These are phyloP conservation scores for Phytophthora ohioensis DNA, from an alignment of 352 stramenopile species.

Conservation along the genomic window DNA sequence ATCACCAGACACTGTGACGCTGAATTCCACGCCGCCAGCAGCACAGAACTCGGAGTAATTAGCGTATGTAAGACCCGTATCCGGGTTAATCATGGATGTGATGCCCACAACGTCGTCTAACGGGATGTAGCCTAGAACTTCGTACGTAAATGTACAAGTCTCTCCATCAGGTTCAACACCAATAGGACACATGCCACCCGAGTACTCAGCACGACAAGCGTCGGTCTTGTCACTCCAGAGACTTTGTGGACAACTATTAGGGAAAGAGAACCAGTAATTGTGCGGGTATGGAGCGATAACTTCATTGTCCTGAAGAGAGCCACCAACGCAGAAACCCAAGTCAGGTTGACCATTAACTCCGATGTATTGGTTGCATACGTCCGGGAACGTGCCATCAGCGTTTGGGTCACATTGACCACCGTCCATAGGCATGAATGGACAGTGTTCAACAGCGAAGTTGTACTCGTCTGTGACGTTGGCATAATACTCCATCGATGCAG, in stretches of 20 bases:
- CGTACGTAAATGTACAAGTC: conserved; percentile 71
- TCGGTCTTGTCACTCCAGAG: conserved; percentile 55
- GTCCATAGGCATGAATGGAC: conserved; percentile 67
- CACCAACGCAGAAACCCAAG: conserved; percentile 61
- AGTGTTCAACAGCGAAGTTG: conserved; percentile 54
- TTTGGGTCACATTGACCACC: conserved; percentile 61
- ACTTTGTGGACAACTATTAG: conserved; percentile 66
- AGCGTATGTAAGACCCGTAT: conserved; percentile 43
- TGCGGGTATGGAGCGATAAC: conserved; percentile 71
- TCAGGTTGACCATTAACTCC: conserved; percentile 51
- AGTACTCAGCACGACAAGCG: conserved; percentile 45
- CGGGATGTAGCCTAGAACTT: conserved; percentile 66
- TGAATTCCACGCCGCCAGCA: conserved; percentile 63
- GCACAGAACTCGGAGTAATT: conserved; percentile 73
- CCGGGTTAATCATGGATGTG: conserved; percentile 61
- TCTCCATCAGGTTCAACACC: conserved; percentile 65
- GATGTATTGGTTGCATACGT: conserved; percentile 63
- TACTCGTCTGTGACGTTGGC: conserved; percentile 38
- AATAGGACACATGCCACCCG: conserved; percentile 53
- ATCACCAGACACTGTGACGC: conserved; percentile 35
- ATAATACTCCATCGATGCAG: conserved; percentile 54
- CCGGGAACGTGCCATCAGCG: conserved; percentile 45
- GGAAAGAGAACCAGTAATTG: conserved; percentile 88
- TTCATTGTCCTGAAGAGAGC: conserved; percentile 52
- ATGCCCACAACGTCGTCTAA: conserved; percentile 80